Evolutionary conservation across 768 basidiomycete species (phyloP).

Genomic region (Boletus bicolor): DNA sequence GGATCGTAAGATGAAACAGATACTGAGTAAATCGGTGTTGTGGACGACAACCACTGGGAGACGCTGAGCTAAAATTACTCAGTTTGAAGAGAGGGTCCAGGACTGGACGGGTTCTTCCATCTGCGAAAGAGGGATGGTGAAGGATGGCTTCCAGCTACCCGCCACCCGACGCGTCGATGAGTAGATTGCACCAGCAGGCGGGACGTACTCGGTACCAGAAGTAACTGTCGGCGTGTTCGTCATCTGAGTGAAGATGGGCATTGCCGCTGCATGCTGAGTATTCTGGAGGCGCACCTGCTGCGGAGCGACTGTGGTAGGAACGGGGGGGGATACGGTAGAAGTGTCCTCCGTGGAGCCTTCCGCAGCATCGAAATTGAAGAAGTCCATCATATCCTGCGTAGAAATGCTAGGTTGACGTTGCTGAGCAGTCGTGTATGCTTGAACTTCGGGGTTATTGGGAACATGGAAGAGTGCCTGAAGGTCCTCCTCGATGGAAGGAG

Average conservation of each 20-base stretch:
- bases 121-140: slow-evolving; percentile 16
- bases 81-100: slow-evolving; percentile 25
- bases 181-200: slow-evolving; percentile 52
- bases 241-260: slow-evolving; percentile 29
- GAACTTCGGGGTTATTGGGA: slow-evolving; percentile 10
- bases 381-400: slow-evolving; percentile 35
- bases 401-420: slow-evolving; percentile 23
- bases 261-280: slow-evolving; percentile 15
- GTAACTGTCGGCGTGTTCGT: slow-evolving; percentile 13
- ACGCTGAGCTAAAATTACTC: neutral
- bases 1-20: slow-evolving; percentile 6
- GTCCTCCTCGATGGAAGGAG: slow-evolving; percentile 16
- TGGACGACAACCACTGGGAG: no score
- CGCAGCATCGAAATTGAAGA: slow-evolving; percentile 36
- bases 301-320: slow-evolving; percentile 16
- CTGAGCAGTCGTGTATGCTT: slow-evolving; percentile 9
- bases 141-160: slow-evolving; percentile 44
- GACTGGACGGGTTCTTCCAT: slow-evolving; percentile 31
- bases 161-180: slow-evolving; percentile 53
- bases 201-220: slow-evolving; percentile 38
- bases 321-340: neutral
- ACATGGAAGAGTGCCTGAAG: slow-evolving; percentile 21
- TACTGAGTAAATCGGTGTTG: slow-evolving; percentile 11
- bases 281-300: slow-evolving; percentile 23
- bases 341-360: slow-evolving; percentile 8